Percentiles rank a stretch among this genome's conserved stretches.
phyloP scores from a whole-genome alignment of 2,329 filamentous ascomycete genomes.

The Chalaropsis thielavioides region DNA sequence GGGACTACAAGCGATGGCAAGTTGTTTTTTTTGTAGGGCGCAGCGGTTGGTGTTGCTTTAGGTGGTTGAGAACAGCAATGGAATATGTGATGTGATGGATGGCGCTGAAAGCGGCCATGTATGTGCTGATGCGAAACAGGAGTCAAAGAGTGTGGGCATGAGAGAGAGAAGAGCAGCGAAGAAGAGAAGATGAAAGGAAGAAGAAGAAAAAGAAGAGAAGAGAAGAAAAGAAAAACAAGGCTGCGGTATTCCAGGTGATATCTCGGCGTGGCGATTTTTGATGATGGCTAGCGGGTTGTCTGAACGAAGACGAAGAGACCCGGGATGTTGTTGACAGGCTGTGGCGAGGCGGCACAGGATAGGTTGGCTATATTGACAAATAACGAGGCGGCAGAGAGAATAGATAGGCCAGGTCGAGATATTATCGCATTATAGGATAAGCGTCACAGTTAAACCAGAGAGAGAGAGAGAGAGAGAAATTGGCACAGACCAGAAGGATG shows the following conservation, averaged over 20 bases:
- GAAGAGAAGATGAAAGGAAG: not conserved
- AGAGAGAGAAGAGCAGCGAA: not conserved
- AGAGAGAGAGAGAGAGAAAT: not conserved
- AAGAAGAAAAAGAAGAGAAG: not conserved
- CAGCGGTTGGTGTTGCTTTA: not conserved
- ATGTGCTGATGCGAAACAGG: not conserved
- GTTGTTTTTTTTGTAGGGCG: not conserved
- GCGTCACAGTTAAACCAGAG: not conserved
- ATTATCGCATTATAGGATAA: not conserved
- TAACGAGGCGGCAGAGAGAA: not conserved
- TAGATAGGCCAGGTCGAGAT: not conserved
- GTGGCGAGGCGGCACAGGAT: not conserved
- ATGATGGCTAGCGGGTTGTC: not conserved
- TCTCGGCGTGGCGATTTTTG: conserved; percentile 7
- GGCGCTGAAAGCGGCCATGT: not conserved
- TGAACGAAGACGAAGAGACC: not conserved
- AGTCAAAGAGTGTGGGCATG: not conserved
- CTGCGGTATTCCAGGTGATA: not conserved
- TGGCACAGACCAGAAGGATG: not conserved
- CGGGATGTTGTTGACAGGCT: not conserved
- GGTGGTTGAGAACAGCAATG: not conserved
- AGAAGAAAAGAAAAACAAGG: not conserved
- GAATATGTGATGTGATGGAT: not conserved
- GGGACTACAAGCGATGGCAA: not conserved
- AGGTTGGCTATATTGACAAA: too few relatives aligned